These are phyloP conservation scores for Capronia americana DNA, from an alignment of 2,329 filamentous ascomycete species.

Conservation along the genomic window DNA sequence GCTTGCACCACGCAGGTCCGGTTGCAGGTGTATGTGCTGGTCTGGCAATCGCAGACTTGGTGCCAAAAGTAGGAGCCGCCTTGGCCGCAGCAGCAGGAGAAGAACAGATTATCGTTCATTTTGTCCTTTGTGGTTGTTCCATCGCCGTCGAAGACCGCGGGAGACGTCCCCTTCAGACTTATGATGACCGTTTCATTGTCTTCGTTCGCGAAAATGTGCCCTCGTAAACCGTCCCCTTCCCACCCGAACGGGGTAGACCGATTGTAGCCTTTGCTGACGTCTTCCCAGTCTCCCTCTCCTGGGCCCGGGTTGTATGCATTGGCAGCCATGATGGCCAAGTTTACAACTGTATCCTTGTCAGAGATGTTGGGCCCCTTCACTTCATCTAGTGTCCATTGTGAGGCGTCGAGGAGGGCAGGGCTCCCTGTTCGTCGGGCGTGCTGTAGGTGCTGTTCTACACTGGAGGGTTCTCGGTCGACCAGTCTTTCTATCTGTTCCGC, in stretches of 20 bases:
- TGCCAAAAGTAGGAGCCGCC: slow-evolving; percentile 89
- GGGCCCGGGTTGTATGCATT: slow-evolving; percentile 84
- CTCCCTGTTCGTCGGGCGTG: slow-evolving; percentile 72
- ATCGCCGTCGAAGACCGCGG: slow-evolving; percentile 93
- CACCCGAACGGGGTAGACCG: slow-evolving; percentile 90
- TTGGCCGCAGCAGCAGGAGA: slow-evolving; percentile 96
- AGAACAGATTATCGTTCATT: slow-evolving; percentile 95
- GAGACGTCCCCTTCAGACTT: slow-evolving; percentile 87
- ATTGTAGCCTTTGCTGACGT: slow-evolving; percentile 80
- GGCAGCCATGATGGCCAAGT: slow-evolving; percentile 83
- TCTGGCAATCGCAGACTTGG: slow-evolving; percentile 91
- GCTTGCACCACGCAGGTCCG: slow-evolving; percentile 82
- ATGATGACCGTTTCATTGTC: slow-evolving; percentile 87
- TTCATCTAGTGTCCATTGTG: slow-evolving; percentile 83
- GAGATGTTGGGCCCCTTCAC: slow-evolving; percentile 80
- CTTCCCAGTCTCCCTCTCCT: slow-evolving; percentile 78
- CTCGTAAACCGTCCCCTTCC: slow-evolving; percentile 85
- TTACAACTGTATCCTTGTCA: slow-evolving; percentile 83
- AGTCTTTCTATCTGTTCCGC: slow-evolving; percentile 78
- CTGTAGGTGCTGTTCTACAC: slow-evolving; percentile 79
- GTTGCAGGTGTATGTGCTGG: slow-evolving; percentile 86
- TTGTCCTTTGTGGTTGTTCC: slow-evolving; percentile 98
- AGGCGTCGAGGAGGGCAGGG: slow-evolving; percentile 70
- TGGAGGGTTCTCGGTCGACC: slow-evolving; percentile 74
- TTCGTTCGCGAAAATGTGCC: slow-evolving; percentile 89